These are phyloP conservation scores for Corymbia calophylla DNA, from an alignment of 441 rosid species.

Conservation along the genomic window DNA sequence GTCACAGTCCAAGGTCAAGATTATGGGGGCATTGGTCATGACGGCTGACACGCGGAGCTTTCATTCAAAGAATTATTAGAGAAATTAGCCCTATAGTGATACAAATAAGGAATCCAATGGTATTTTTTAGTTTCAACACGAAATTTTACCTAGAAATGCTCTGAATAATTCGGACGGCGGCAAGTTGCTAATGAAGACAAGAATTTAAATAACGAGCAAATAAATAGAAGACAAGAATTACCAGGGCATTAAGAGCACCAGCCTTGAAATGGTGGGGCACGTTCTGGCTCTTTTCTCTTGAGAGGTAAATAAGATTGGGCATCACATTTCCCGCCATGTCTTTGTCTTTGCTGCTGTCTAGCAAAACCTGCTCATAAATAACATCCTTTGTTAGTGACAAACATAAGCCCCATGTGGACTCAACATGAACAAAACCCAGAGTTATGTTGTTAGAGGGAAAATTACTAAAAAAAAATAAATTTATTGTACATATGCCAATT, in stretches of 20 bases:
- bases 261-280: conserved; percentile 70
- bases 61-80: not conserved
- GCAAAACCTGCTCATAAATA: conserved; percentile 29
- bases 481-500: too few relatives aligned
- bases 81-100: not conserved
- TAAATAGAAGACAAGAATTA: not conserved
- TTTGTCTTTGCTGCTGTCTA: conserved; percentile 33
- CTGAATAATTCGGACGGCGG: not conserved
- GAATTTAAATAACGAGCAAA: not conserved
- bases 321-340: conserved; percentile 27
- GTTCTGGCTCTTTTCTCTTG: conserved; percentile 53
- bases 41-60: conserved; percentile 64
- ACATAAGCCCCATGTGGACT: not conserved
- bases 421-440: not conserved
- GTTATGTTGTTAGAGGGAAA: not conserved
- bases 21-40: conserved; percentile 60
- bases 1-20: conserved; percentile 71
- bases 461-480: too few relatives aligned
- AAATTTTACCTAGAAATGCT: not conserved
- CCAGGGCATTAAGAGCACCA: conserved; percentile 78
- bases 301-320: conserved; percentile 65
- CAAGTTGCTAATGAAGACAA: not conserved
- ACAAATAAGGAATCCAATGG: not conserved
- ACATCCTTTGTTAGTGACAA: not conserved
- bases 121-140: not conserved